A percentile compares a stretch with the other conserved stretches of the same genome.
phyloP scores from a whole-genome alignment of 306 rosid genomes.

The Gastrolobium villosum region DNA sequence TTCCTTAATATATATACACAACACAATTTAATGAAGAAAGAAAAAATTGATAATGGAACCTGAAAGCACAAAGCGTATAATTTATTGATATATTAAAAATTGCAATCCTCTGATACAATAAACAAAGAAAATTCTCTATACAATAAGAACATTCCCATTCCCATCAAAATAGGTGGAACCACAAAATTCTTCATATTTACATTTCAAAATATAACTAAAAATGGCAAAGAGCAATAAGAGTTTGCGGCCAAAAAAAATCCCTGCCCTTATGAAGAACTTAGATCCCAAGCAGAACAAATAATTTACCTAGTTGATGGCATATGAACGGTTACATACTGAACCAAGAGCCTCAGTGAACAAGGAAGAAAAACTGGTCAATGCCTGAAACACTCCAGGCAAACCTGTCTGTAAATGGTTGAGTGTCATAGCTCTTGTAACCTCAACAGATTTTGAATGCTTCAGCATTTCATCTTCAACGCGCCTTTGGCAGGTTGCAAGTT shows the following conservation, averaged over 20 bases:
- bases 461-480: constrained; percentile 94
- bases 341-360: constrained; percentile 84
- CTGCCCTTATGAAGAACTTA: constrained; percentile 59
- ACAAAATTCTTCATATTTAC: constrained; percentile 84
- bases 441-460: constrained; percentile 87
- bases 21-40: neutral
- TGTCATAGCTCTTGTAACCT: constrained; percentile 95
- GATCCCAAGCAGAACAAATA: constrained; percentile 50
- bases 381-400: constrained; percentile 96
- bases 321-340: constrained; percentile 81
- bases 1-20: neutral
- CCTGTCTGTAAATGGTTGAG: constrained; percentile 95
- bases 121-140: constrained; percentile 76
- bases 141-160: constrained; percentile 60
- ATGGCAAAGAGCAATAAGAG: constrained; percentile 53
- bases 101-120: constrained; percentile 63
- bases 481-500: constrained; percentile 82
- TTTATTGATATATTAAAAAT: constrained; percentile 65
- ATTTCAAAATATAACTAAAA: constrained; percentile 59
- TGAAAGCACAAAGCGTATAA: constrained; percentile 51
- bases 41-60: neutral
- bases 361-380: constrained; percentile 89
- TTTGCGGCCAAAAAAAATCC: constrained; percentile 53
- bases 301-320: constrained; percentile 75
- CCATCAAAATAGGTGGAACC: constrained; percentile 60